phyloP scores from a whole-genome alignment of 305 asterid species.

The Solanum hybrid region DNA sequence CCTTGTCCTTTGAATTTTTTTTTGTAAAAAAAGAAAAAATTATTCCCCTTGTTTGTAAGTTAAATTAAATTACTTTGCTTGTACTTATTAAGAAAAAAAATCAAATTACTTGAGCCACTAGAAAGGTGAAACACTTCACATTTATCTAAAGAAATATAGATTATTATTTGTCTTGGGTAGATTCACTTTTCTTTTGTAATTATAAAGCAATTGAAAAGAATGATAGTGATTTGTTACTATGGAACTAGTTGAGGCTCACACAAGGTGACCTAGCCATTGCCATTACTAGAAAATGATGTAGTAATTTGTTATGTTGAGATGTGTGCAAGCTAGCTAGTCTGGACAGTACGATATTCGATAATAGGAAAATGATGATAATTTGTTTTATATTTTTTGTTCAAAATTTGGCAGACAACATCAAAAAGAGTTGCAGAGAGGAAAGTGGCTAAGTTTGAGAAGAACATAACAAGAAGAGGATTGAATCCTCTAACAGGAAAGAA shows the following conservation, averaged over 20 bases:
- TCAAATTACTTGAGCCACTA: not conserved
- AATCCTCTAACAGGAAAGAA: slow-evolving; percentile 31
- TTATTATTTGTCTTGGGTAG: not conserved
- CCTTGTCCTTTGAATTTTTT: not conserved
- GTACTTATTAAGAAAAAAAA: not conserved
- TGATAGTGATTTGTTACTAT: not conserved
- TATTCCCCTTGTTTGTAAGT: not conserved
- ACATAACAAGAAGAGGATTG: slow-evolving; percentile 60
- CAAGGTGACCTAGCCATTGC: not conserved
- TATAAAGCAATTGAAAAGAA: not conserved
- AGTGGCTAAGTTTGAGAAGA: slow-evolving; percentile 83
- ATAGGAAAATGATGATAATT: not conserved
- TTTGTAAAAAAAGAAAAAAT: not conserved
- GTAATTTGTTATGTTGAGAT: not conserved
- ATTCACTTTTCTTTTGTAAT: not conserved
- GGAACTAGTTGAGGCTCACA: not conserved
- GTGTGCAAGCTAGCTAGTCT: not conserved
- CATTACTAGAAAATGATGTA: not conserved
- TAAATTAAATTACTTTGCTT: not conserved
- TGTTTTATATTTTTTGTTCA: not conserved
- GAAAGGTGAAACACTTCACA: not conserved
- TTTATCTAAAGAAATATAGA: not conserved
- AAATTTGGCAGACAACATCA: slow-evolving; percentile 56
- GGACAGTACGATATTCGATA: not conserved
- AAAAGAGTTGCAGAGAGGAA: slow-evolving; percentile 71